These are phyloP conservation scores for Schizochytrium sp. DNA, from an alignment of 108 stramenopile genomes.

Conservation along the genomic window DNA sequence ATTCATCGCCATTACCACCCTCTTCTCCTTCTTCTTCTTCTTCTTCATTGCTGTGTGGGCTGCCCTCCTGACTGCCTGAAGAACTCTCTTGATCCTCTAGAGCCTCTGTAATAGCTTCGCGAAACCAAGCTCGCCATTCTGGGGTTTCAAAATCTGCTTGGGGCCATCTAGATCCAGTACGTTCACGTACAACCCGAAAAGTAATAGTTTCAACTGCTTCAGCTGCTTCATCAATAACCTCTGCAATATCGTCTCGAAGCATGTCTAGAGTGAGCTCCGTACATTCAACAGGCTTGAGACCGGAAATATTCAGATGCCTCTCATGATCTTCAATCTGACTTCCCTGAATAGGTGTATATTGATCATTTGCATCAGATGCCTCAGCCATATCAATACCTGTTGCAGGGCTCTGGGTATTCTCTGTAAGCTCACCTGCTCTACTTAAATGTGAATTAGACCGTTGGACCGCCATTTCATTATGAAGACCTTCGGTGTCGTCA, in stretches of 20 bases:
- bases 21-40: background rate
- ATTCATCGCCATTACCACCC: background rate
- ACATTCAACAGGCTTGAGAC: background rate
- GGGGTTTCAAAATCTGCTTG: background rate
- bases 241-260: constrained; percentile 15
- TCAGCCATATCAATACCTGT: too few relatives aligned
- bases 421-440: too few relatives aligned
- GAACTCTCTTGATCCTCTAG: background rate
- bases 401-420: too few relatives aligned
- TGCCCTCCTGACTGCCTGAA: background rate
- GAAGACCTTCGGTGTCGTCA: too few relatives aligned
- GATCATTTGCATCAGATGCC: too few relatives aligned
- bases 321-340: too few relatives aligned
- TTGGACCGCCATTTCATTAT: too few relatives aligned
- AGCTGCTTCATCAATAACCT: background rate
- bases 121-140: constrained; percentile 15
- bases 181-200: background rate
- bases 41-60: background rate
- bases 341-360: too few relatives aligned
- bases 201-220: constrained; percentile 16
- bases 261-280: background rate
- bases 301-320: too few relatives aligned
- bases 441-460: too few relatives aligned
- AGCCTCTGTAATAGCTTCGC: background rate
- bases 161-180: background rate